Base-by-base conservation (phyloP, 2,329 filamentous ascomycete species). In the Hymenoscyphus occultus region DNA sequence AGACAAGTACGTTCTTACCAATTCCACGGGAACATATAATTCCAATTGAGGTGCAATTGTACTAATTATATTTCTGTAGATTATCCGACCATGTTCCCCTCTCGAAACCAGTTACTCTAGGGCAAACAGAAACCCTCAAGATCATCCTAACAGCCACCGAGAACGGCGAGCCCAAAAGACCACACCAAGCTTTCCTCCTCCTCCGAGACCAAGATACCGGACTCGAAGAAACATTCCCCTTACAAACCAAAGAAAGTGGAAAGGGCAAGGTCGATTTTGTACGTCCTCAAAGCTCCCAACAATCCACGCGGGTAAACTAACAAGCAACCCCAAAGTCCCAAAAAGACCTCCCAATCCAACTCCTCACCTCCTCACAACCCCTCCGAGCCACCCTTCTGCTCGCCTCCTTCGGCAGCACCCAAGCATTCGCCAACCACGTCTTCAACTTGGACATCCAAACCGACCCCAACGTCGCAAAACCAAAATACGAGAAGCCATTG, bases 121-220 rank as follows among this genome's bases (percentile, higher is more conserved):
- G 87, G 68, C 78, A 83, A 62, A 77, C 85, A 62, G 93, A 96
- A 75, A 87, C 87, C 54, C 82, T 98, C 74, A 97, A 95, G 81
- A 80, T 99, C 70, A 79, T 87, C 70, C 80, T 99, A 73, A 96
- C 92, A 40, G 85, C 92, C 9, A 90, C 90, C 76, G 92, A 97
- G 74, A 88, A 86, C 75, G 87, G 88, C 78, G 89, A 87, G 72
- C 84, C 86, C 58, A 94, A 93, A 83, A 87, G 91, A 70, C 92
- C 95, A 72, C 95, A 99, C 79, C 95, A 99, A 79, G 93, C 93
- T 5, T 97, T 97, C 81, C 83, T 99, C 62, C 83, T 95, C 16
- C 79, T 99, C 65, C 88, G 86, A 72, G 93, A 98, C 72, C 80
- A 84, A 12, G 80, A 83, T 13, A 89, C 88, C 12, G 92, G 91